A percentile compares a stretch with the other conserved stretches of the same genome.
phyloP scores from a whole-genome alignment of 208 protist genomes.

The Leishmania lainsoni region DNA sequence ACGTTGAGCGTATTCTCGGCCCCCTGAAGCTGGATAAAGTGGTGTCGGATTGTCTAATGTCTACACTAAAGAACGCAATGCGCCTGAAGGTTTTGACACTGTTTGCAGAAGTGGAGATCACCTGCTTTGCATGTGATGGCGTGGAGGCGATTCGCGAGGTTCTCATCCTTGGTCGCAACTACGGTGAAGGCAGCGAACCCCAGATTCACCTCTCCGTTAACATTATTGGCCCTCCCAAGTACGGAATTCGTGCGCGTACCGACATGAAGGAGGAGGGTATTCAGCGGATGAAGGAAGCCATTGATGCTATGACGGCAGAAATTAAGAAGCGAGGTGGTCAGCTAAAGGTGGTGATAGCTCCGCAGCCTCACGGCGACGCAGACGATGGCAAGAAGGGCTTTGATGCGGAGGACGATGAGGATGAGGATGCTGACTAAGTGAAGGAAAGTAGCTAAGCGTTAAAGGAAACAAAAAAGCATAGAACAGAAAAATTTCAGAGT shows the following conservation, averaged over 20 bases:
- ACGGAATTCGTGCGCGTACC: conserved; percentile 92
- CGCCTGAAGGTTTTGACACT: conserved; percentile 87
- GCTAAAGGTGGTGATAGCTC: conserved; percentile 85
- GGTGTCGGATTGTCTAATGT: conserved; percentile 58
- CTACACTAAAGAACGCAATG: conserved; percentile 89
- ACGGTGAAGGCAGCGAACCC: conserved; percentile 67
- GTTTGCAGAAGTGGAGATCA: conserved; percentile 96
- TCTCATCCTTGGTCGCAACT: conserved; percentile 90
- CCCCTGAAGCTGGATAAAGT: conserved; percentile 72
- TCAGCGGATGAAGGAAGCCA: conserved; percentile 81
- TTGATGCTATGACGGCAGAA: conserved; percentile 90
- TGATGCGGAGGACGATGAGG: conserved; percentile 73
- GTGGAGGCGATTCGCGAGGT: conserved; percentile 98
- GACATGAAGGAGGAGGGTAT: conserved; percentile 95
- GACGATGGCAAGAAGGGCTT: conserved; percentile 49
- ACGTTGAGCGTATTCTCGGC: conserved; percentile 74
- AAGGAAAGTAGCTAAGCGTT: background rate
- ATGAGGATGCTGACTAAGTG: conserved; percentile 71
- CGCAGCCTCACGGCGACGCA: conserved; percentile 71
- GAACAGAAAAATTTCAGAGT: background rate
- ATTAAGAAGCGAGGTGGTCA: conserved; percentile 88
- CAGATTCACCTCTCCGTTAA: conserved; percentile 90
- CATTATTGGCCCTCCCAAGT: conserved; percentile 96
- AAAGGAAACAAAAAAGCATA: conserved; percentile 7
- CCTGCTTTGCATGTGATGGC: conserved; percentile 98